Percentiles rank a stretch among this genome's conserved stretches.
Evolutionary conservation across 2,329 filamentous ascomycete species (phyloP).

Genomic region (Paraphoma sp.): DNA sequence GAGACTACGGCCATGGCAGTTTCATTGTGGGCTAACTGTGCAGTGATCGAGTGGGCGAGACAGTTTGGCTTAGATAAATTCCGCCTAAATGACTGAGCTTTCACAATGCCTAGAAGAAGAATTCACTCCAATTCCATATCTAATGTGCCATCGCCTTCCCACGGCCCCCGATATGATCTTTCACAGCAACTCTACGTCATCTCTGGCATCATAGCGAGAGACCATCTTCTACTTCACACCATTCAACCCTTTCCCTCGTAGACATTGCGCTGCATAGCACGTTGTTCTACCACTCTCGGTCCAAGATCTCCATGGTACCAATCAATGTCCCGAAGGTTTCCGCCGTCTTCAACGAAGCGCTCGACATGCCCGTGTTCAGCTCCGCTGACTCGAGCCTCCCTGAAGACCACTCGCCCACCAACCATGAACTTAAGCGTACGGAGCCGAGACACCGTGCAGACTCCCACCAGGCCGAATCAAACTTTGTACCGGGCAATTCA

Average conservation of each 20-base stretch:
- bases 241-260: neutral
- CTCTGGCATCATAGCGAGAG: neutral
- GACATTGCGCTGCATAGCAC: neutral
- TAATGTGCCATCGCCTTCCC: neutral
- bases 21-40: neutral
- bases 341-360: neutral
- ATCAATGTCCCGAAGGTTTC: neutral
- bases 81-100: neutral
- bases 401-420: neutral
- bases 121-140: neutral
- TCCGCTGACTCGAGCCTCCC: neutral
- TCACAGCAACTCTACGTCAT: neutral
- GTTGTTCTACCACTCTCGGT: neutral
- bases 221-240: neutral
- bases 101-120: neutral
- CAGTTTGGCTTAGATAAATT: neutral
- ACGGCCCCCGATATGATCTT: neutral
- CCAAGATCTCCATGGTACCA: neutral
- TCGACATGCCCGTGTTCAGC: neutral
- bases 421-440: neutral
- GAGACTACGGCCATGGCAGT: neutral
- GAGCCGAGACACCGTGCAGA: neutral
- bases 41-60: neutral
- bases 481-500: neutral
- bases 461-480: neutral